phyloP scores from a whole-genome alignment of 2,329 filamentous ascomycete species.

The Claviceps maximensis region DNA sequence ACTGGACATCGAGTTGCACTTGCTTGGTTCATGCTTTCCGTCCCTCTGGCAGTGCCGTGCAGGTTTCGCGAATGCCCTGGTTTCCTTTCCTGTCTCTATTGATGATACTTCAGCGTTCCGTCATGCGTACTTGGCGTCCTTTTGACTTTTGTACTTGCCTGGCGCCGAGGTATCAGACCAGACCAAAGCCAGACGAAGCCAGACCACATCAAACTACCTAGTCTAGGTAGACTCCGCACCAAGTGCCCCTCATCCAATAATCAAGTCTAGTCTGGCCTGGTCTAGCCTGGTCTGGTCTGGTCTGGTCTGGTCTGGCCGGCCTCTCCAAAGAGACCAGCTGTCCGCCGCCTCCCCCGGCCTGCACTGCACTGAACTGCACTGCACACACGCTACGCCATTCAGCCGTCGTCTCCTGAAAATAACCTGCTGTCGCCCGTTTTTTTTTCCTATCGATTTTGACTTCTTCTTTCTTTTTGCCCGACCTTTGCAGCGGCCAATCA shows the following conservation, averaged over 20 bases:
- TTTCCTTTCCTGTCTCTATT: no score
- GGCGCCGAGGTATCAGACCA: background rate
- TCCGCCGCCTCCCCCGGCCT: background rate
- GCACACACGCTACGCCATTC: background rate
- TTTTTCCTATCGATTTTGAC: background rate
- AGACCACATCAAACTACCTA: background rate
- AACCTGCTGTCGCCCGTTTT: background rate
- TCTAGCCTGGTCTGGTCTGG: no score
- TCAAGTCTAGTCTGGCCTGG: no score
- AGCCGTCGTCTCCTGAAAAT: background rate
- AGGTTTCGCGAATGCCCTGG: no score
- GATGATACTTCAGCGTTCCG: no score
- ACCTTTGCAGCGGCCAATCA: background rate
- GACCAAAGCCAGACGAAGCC: background rate
- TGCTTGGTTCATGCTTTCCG: no score
- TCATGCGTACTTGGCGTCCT: no score
- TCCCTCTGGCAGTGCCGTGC: no score
- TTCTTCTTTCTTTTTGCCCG: background rate
- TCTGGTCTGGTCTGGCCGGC: background rate
- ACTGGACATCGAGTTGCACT: no score
- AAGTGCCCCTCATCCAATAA: background rate
- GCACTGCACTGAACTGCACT: no score
- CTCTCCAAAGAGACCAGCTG: background rate
- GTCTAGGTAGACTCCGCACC: background rate
- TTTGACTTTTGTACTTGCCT: no score